Conservation (phyloP, 2,329 filamentous ascomycete species). For the Pseudocercospora cruenta region DNA sequence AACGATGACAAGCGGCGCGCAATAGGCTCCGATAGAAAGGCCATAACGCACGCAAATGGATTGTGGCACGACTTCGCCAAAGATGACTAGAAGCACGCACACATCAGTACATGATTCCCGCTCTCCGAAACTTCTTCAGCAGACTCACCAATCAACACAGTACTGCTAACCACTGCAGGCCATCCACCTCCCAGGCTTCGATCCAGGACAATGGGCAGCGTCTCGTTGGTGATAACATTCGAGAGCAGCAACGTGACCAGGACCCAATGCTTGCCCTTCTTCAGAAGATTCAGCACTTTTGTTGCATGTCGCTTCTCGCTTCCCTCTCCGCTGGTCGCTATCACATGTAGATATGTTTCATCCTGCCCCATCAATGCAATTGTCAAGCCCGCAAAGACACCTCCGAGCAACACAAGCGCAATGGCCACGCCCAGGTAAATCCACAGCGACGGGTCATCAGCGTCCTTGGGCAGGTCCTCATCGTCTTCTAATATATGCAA, state of each 20-base stretch:
- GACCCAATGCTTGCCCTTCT: slow-evolving; percentile 96
- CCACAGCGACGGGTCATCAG: slow-evolving; percentile 69
- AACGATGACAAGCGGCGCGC: slow-evolving; percentile 81
- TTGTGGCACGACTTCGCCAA: slow-evolving; percentile 94
- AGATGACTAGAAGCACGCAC: slow-evolving; percentile 71
- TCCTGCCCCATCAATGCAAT: slow-evolving; percentile 84
- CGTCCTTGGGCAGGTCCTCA: slow-evolving; percentile 34
- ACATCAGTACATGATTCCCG: slow-evolving; percentile 20
- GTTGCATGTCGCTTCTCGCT: slow-evolving; percentile 84
- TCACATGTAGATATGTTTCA: slow-evolving; percentile 95
- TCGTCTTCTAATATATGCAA: slow-evolving; percentile 19
- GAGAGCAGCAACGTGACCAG: slow-evolving; percentile 89
- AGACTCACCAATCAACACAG: slow-evolving; percentile 81
- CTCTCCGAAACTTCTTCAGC: neutral
- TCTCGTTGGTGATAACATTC: slow-evolving; percentile 98
- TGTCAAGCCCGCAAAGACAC: slow-evolving; percentile 92
- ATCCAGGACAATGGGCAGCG: slow-evolving; percentile 91
- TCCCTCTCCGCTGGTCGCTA: slow-evolving; percentile 81
- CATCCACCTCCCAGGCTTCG: slow-evolving; percentile 91
- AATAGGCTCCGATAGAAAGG: slow-evolving; percentile 89
- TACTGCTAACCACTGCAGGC: slow-evolving; percentile 91
- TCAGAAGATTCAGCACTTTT: slow-evolving; percentile 76
- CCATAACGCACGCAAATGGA: slow-evolving; percentile 96
- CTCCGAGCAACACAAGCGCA: slow-evolving; percentile 80
- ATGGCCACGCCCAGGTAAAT: slow-evolving; percentile 79